Evolutionary conservation across 768 basidiomycete species (phyloP), one percentile per base, ranked within the genome.

Genomic region (Tylopilus felleus): DNA sequence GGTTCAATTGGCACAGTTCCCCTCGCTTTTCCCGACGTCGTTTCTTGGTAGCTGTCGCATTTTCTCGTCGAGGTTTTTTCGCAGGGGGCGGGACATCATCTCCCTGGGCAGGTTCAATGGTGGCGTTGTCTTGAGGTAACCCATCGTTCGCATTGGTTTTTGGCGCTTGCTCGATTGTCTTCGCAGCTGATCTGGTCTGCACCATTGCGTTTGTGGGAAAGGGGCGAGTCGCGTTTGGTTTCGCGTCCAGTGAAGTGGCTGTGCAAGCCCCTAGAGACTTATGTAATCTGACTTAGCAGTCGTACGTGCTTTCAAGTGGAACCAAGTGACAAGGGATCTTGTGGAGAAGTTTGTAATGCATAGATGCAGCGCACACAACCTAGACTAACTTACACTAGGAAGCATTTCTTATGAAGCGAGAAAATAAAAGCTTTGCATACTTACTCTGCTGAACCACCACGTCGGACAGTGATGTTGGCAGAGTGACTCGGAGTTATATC

Each of bases 1-100:
- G 35, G 35, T 36, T 36, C 14, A 36, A 16, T 36, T 40, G 53
- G 25, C 56, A 55, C 39, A 57, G 12, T 41, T 49, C 22, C 5
- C 19, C 38, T 19, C 31, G 47, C 42, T 54, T 39, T 33, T 19
- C 28, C 1, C 55, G 55, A 12, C 41, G 35, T 8, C 44, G 54
- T 14, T 27, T 55, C 43, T 52, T 55, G 19, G n/a, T 13, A 8
- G 43, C 8, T 1, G 12, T 10, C 23, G 9, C 3, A 14, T 16
- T 44, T 17, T 28, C 28, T 25, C 31, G 44, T 31, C 38, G 44
- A 23, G 4, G 19, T 25, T 19, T 46, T 29, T 47, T 53, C 12
- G 44, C 22, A 9, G 29, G 36, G 9, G 35, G 4, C 10, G 51
- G 39, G 19, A 3, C 23, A 17, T 22, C 28, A 19, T 51, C 12